Base-by-base conservation (phyloP, 1,284 basidiomycete genomes). In the Coniophora puteana region DNA sequence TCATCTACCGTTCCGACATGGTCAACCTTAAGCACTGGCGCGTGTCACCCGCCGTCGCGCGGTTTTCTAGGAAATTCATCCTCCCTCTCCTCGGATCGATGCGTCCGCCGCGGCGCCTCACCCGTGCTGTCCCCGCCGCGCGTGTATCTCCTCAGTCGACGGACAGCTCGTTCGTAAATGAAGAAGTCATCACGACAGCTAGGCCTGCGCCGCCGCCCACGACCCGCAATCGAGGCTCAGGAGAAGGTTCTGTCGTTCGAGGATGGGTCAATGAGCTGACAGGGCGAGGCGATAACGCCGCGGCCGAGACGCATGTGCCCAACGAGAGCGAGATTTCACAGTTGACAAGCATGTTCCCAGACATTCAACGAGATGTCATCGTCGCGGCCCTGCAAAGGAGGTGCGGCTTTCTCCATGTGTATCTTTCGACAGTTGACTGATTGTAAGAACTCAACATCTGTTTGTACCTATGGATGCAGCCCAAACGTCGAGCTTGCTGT, bases 191-290 rank as follows among this genome's bases (percentile, higher is more conserved):
- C 30, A 79, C 79, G 0, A 83, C 80, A 3, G 76, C 78, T 6
- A 67, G 65, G 24, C 53, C 65, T 23, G 55, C 65, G 34, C 41
- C 53, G 24, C 42, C 54, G 36, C 44, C 44, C 43, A 44, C 54
- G 29, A 23, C 26, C 31, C 46, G 28, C 41, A 39, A 39, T 12
- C 44, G 44, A 8, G 23, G 23, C 16, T 11, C 40, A 4, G 25
- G 43, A 20, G 58, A 47, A 29, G 46, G 33, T 21, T 81, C 80
- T 3, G 82, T 85, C 22, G 69, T 93, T 61, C 78, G 85, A 35
- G 84, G 89, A 55, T 92, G 88, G 86, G 83, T 92, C 26, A 75
- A 84, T 46, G 85, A 86, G 52, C 62, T 92, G 49, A 86, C 85
- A 2, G 88, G 86, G 4, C 66, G 82, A 49, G 58, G 72, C 32